Conservation (phyloP, 1,139 yeast species). For the Citeromyces hawaiiensis region DNA sequence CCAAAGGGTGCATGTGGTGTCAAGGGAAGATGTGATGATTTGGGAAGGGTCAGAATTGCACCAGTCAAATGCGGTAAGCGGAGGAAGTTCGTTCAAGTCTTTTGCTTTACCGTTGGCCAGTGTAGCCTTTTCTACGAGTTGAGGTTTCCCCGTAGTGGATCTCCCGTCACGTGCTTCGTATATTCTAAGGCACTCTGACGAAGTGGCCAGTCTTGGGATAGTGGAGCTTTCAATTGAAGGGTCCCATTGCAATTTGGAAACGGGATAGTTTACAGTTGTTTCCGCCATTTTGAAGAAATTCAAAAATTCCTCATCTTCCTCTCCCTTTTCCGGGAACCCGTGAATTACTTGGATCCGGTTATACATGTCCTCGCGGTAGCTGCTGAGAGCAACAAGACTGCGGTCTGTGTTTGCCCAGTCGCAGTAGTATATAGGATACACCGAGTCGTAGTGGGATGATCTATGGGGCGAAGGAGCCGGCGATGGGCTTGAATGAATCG, state of each 20-base stretch:
- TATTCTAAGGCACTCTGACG: slow-evolving; percentile 58
- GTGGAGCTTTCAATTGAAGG: slow-evolving; percentile 23
- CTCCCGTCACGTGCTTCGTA: slow-evolving; percentile 35
- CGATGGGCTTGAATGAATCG: not conserved
- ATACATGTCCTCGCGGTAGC: slow-evolving; percentile 57
- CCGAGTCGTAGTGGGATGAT: slow-evolving; percentile 43
- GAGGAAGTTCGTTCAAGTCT: slow-evolving; percentile 47
- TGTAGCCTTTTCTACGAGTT: slow-evolving; percentile 22
- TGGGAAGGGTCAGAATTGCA: slow-evolving; percentile 56
- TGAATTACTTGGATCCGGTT: slow-evolving; percentile 40
- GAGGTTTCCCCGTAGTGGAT: slow-evolving; percentile 3
- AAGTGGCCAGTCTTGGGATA: slow-evolving; percentile 41
- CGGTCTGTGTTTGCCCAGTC: slow-evolving; percentile 45
- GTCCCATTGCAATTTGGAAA: slow-evolving; percentile 65
- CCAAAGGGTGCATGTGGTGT: slow-evolving; percentile 97
- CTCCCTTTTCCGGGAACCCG: slow-evolving; percentile 19
- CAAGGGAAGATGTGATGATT: slow-evolving; percentile 78
- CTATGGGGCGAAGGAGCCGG: slow-evolving; percentile 10
- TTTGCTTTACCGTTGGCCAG: slow-evolving; percentile 24
- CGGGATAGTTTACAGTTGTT: slow-evolving; percentile 44
- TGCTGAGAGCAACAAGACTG: slow-evolving; percentile 42
- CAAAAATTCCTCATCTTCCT: slow-evolving; percentile 12
- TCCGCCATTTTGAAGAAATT: slow-evolving; percentile 40
- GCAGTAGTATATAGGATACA: slow-evolving; percentile 49
- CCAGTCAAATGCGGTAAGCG: slow-evolving; percentile 93